Base-by-base conservation (phyloP, 768 basidiomycete genomes). In the Macrocybe gigantea region DNA sequence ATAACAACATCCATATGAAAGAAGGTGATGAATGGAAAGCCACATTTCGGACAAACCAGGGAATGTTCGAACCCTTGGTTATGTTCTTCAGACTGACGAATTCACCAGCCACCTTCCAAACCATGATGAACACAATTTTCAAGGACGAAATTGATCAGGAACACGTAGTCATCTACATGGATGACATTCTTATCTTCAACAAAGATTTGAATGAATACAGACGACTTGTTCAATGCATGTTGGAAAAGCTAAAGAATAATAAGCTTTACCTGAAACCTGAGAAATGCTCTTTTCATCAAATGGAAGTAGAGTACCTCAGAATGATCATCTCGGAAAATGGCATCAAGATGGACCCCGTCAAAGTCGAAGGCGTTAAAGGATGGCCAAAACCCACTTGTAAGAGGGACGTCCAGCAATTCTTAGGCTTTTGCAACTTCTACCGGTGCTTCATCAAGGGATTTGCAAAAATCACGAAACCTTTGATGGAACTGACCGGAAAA, bases 11-110 rank as follows among this genome's bases (percentile, higher is more conserved):
- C 14, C 34, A 53, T 4, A 57, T 77, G 15, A 64, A 61, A 29
- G 60, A 68, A 38, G 72, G 70, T 1, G 64, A 75, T 43, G 60
- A 74, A 54, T 66, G 59, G 62, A 77, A 72, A 50, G 71, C 64
- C 1, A 68, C 64, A 11, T 69, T 80, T 51, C 41, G 53, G 0
- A 68, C 64, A 1, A 57, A 62, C 11, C 56, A 53, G 8, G 70
- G 72, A 0, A 43, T 61, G 0, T 73, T 60, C 38, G 64, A 77
- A 58, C 69, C 51, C 32, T 49, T 52, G 22, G 71, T 69, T 31
- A 74, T 70, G 70, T 72, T 62, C 43, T 73, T 60, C 39, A 67
- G 69, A 0, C 43, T 63, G 12, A 64, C 53, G 32, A 71, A 75
- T 35, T 60, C 72, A 3, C 60, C 61, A 1, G 44, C 52, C 1